Conservation (phyloP, 441 rosid species). For the Erysimum cheiri region DNA sequence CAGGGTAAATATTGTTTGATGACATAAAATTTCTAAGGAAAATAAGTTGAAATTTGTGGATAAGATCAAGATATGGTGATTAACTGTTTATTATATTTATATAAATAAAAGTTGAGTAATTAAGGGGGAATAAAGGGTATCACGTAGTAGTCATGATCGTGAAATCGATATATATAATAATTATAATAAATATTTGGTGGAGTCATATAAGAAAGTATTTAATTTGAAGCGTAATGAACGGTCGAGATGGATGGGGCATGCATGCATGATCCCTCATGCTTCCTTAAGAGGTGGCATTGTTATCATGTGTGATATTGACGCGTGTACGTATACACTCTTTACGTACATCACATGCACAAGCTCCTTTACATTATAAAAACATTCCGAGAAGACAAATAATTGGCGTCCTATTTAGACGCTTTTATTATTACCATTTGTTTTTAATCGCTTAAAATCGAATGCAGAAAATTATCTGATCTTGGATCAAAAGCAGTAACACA, state of each 20-base stretch:
- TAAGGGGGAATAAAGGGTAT: conserved; percentile 34
- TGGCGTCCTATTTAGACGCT: not conserved
- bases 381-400: conserved; percentile 21
- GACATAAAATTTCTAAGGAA: not conserved
- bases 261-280: conserved; percentile 44
- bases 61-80: conserved; percentile 31
- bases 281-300: conserved; percentile 47
- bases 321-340: conserved; percentile 36
- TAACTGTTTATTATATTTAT: not conserved
- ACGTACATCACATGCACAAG: conserved; percentile 42
- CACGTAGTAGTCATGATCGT: conserved; percentile 43
- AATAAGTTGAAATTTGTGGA: conserved; percentile 16
- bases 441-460: not conserved
- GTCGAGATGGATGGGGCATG: conserved; percentile 42
- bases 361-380: conserved; percentile 28
- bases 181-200: conserved; percentile 30
- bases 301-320: conserved; percentile 39
- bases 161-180: not conserved
- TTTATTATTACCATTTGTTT: not conserved
- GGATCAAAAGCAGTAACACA: not conserved
- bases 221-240: conserved; percentile 36
- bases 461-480: conserved; percentile 19
- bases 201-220: conserved; percentile 12
- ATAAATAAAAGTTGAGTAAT: conserved; percentile 7
- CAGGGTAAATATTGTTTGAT: not conserved